These are phyloP conservation scores for Rugonectria rugulosa DNA, from an alignment of 2,329 filamentous ascomycete genomes.

Conservation along the genomic window DNA sequence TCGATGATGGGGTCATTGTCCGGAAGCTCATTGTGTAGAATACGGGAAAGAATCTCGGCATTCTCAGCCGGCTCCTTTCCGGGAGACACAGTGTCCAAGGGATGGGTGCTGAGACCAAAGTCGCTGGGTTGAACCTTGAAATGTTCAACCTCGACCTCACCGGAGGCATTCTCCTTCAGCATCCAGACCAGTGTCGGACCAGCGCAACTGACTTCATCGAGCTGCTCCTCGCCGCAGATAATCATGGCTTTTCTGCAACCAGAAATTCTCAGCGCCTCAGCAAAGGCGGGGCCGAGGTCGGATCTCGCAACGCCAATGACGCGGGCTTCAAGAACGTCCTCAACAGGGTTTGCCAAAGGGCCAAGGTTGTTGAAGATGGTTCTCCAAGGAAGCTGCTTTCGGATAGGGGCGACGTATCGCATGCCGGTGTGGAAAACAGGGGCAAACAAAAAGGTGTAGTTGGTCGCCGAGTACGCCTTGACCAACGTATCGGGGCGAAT, in stretches of 20 bases:
- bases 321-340: constrained; percentile 83
- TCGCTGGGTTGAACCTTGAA: constrained; percentile 84
- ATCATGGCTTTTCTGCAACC: constrained; percentile 86
- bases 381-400: constrained; percentile 88
- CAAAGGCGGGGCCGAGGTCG: constrained; percentile 88
- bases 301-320: constrained; percentile 92
- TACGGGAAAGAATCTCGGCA: constrained; percentile 79
- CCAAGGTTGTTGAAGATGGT: constrained; percentile 98
- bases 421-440: constrained; percentile 97
- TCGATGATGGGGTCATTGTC: constrained; percentile 85
- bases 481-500: constrained; percentile 76
- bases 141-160: constrained; percentile 68
- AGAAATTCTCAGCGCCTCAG: constrained; percentile 78
- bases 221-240: constrained; percentile 91
- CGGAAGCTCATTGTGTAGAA: constrained; percentile 76
- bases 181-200: constrained; percentile 91
- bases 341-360: constrained; percentile 88
- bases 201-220: constrained; percentile 95
- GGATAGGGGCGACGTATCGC: constrained; percentile 84
- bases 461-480: constrained; percentile 77
- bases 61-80: constrained; percentile 89
- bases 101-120: constrained; percentile 81
- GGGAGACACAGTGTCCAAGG: constrained; percentile 79
- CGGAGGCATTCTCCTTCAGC: constrained; percentile 60
- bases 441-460: constrained; percentile 95